Base-by-base conservation (phyloP, 2,329 filamentous ascomycete species). In the Pezicula radicicola region DNA sequence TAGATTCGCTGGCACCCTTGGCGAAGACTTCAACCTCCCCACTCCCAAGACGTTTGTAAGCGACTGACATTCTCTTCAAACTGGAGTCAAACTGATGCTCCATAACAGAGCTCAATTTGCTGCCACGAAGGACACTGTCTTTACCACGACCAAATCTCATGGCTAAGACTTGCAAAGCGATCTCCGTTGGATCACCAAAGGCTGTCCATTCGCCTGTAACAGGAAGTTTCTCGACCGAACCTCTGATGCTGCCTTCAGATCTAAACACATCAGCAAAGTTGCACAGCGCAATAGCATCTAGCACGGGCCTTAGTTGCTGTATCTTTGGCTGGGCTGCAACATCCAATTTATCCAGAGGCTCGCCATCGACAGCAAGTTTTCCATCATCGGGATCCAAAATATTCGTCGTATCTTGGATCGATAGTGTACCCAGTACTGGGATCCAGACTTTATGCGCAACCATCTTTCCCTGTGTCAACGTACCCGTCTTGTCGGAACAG, bases 41-140 rank as follows among this genome's bases (percentile, higher is more conserved):
- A 2, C 64, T 66, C 41, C 61, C 66, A 7, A 67, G 66, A 41
- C 75, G 71, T 7, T 66, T 66, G 69, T 86, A 88, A 27, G 89
- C 78, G 46, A 89, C 85, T 36, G 84, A 86, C 87, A 90, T 90
- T 53, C 85, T 79, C 72, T 90, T 90, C 68, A 86, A 80, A 36
- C 81, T 81, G 0, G 85, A 89, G 65, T 90, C 86, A 62, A 90
- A 90, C 2, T 86, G 85, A 49, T 85, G 85, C 61, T 90, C 87
- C 1, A 81, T 78, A 9, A 87, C 61, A 42, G 85, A 70, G 37
- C 70, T 67, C 51, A 76, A 74, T 21, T 65, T 60, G n/a, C 68
- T 68, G 19, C 67, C 64, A 51, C 79, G 76, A 2, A 83, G 69
- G 1, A 66, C 63, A 62, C 79, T 66, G 1, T 68, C 80, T 63